phyloP scores from a whole-genome alignment of 176 grass and related monocot species.

The Hsuehochloa calcarea region DNA sequence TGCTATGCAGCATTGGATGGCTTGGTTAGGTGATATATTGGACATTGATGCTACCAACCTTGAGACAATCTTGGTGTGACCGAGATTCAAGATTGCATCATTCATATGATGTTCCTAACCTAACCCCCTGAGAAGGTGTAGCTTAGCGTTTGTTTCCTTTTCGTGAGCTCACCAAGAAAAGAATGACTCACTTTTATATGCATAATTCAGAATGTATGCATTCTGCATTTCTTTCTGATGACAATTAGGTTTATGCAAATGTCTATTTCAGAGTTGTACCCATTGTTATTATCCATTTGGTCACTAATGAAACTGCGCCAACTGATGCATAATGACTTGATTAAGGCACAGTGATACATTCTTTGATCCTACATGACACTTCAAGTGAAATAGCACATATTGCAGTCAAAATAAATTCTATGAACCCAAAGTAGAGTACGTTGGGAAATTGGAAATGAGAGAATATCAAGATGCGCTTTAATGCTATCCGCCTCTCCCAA shows the following conservation, averaged over 20 bases:
- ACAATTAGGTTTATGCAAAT: neutral
- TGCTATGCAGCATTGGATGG: slow-evolving; percentile 25
- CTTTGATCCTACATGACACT: neutral
- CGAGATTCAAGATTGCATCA: slow-evolving; percentile 63
- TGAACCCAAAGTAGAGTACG: neutral
- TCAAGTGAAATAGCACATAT: neutral
- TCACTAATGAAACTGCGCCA: neutral
- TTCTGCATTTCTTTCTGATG: neutral
- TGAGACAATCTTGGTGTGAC: slow-evolving; percentile 68
- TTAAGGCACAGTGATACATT: neutral
- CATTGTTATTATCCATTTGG: neutral
- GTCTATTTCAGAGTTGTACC: neutral
- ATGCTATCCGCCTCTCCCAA: neutral
- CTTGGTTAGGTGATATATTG: slow-evolving; percentile 55
- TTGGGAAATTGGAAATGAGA: neutral
- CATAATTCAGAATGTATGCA: neutral
- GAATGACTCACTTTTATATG: neutral
- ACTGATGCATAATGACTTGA: neutral
- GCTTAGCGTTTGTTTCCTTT: slow-evolving; percentile 37
- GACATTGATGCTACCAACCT: slow-evolving; percentile 24
- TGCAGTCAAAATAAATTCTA: neutral
- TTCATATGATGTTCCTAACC: slow-evolving; percentile 66
- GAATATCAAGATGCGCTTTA: neutral
- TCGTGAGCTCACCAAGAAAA: slow-evolving; percentile 36
- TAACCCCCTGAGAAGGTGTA: slow-evolving; percentile 39